Base-by-base conservation (phyloP, 139 green algal genomes). In the Micractinium conductrix region DNA sequence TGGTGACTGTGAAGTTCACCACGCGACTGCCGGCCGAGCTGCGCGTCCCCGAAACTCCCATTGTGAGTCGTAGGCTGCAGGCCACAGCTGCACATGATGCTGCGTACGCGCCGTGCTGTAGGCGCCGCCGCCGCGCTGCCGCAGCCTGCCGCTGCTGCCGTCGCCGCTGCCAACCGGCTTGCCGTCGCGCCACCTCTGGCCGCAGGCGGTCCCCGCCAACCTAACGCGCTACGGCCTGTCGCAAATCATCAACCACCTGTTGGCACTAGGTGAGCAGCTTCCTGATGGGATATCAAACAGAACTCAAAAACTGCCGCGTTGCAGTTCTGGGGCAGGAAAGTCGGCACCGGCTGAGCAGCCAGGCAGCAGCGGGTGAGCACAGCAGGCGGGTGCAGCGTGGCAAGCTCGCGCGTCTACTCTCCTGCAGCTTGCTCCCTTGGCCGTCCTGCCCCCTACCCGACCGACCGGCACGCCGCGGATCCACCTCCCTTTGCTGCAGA, bases 181-280 rank as follows among this genome's bases (percentile, higher is more conserved):
- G n/a, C n/a, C n/a, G n/a, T n/a, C n/a, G n/a, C n/a, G n/a, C n/a
- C n/a, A n/a, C n/a, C n/a, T n/a, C n/a, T n/a, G n/a, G n/a, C n/a
- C 79, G 69, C 89, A 98, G 95, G 92, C 95, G 19, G 94, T 99
- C 4, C 97, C 97, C 0, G 88, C 91, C 4, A 93, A 89, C 37
- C 80, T 99, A 19, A 97, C 96, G 53, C 95, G 97, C 30, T 96
- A 97, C 87, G 97, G 97, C 0, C 89, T 99, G 17, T 98, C 95
- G 1, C 96, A 99, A 87, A 92, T 99, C 62, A 93, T 99, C 90
- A 99, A 99, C 85, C 94, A 96, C 87, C 84, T 99, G 21, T 91
- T 99, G 2, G 93, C 82, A 4, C 85, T 96, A 16, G 94, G 95
- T 97, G 48, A 89, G 92, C 60, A 40, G n/a, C n/a, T n/a, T n/a